A percentile compares a stretch with the other conserved stretches of the same genome.
Conservation (phyloP, 2,329 filamentous ascomycete species). For the Ambrosiella xylebori region DNA sequence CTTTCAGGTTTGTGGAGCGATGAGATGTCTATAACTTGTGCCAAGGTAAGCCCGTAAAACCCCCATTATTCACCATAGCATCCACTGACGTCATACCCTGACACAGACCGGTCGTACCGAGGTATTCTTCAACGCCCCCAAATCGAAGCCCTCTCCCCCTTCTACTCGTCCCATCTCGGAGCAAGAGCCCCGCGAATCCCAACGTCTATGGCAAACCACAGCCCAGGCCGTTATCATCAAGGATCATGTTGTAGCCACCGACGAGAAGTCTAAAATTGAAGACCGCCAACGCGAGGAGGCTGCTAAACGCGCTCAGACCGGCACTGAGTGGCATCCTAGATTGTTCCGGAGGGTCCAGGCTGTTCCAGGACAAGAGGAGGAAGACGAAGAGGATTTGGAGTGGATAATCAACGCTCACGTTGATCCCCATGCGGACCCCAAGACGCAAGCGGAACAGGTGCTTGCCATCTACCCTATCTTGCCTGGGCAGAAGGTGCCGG, state of each 20-base stretch:
- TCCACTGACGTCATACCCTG: background rate
- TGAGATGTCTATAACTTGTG: conserved; percentile 82
- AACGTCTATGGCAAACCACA: conserved; percentile 70
- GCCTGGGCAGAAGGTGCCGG: conserved; percentile 47
- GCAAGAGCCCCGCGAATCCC: conserved; percentile 79
- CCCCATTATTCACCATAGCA: background rate
- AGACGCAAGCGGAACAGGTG: conserved; percentile 56
- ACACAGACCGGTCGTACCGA: conserved; percentile 71
- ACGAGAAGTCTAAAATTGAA: conserved; percentile 93
- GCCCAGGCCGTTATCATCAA: conserved; percentile 64
- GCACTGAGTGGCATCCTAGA: conserved; percentile 72
- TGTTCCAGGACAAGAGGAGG: conserved; percentile 52
- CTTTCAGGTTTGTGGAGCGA: conserved; percentile 85
- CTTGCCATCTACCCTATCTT: conserved; percentile 73
- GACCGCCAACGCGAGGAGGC: conserved; percentile 84
- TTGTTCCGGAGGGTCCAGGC: conserved; percentile 64
- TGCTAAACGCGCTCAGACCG: conserved; percentile 57
- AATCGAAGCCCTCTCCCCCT: conserved; percentile 60
- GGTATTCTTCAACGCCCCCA: conserved; percentile 71
- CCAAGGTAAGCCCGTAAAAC: conserved; percentile 38
- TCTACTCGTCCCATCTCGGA: conserved; percentile 61
- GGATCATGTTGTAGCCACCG: conserved; percentile 78
- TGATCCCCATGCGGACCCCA: conserved; percentile 44
- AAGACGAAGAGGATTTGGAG: conserved; percentile 77
- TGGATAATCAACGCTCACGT: conserved; percentile 85